Conservation (phyloP, 768 basidiomycete genomes). For the Boletus rubescentipes region DNA sequence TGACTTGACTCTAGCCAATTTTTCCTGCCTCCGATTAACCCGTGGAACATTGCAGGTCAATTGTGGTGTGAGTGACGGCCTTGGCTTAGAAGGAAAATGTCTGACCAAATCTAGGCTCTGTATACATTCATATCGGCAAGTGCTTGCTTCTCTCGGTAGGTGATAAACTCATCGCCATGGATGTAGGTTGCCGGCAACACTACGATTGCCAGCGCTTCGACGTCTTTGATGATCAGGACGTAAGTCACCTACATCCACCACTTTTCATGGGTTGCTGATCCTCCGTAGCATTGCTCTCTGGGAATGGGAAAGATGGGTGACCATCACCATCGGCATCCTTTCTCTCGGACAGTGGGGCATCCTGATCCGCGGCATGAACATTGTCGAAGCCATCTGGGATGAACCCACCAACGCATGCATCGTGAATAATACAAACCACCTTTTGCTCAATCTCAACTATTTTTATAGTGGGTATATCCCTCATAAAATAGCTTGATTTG, state of each 20-base stretch:
- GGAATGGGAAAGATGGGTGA: slow-evolving; percentile 55
- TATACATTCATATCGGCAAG: slow-evolving; percentile 69
- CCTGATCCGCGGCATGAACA: slow-evolving; percentile 66
- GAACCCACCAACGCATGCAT: slow-evolving; percentile 41
- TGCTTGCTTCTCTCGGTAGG: background rate
- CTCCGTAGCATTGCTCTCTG: slow-evolving; percentile 61
- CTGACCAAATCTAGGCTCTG: slow-evolving; percentile 44
- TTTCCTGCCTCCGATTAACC: background rate
- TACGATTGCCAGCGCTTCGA: slow-evolving; percentile 34
- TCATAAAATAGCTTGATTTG: background rate
- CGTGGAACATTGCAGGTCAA: slow-evolving; percentile 42
- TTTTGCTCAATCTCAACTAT: slow-evolving; percentile 61
- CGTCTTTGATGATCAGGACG: slow-evolving; percentile 72
- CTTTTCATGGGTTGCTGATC: slow-evolving; percentile 22
- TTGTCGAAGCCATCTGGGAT: slow-evolving; percentile 59
- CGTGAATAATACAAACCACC: slow-evolving; percentile 52
- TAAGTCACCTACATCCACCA: slow-evolving; percentile 23
- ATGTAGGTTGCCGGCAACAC: slow-evolving; percentile 27
- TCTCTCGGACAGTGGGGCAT: slow-evolving; percentile 66
- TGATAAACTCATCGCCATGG: background rate
- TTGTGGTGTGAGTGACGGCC: slow-evolving; percentile 47
- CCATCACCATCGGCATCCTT: slow-evolving; percentile 50
- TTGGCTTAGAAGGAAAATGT: background rate
- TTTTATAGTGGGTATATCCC: slow-evolving; percentile 59
- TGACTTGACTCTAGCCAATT: background rate